A percentile compares a stretch with the other conserved stretches of the same genome.
Evolutionary conservation across 164 flowering plant species (phyloP).

Genomic region (Aristolochia contorta): DNA sequence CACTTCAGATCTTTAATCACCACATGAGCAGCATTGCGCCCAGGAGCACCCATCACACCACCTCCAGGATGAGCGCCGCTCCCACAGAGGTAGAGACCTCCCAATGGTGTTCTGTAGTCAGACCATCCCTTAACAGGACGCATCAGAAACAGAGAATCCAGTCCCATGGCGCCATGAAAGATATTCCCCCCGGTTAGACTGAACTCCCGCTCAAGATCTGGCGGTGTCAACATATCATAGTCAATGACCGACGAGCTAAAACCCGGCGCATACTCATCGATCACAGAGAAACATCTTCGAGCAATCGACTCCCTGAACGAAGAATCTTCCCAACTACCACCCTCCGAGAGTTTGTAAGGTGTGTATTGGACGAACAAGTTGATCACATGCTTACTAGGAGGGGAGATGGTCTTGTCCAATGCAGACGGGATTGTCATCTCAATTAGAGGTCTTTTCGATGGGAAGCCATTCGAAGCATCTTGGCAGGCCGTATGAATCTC

Average conservation of each 20-base stretch:
- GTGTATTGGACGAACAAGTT: constrained; percentile 90
- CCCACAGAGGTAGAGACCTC: constrained; percentile 81
- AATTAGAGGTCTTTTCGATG: constrained; percentile 78
- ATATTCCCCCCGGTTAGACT: constrained; percentile 97
- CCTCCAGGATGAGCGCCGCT: constrained; percentile 97
- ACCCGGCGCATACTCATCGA: constrained; percentile 92
- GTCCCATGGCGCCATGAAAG: constrained; percentile 97
- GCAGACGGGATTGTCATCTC: constrained; percentile 98
- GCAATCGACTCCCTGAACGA: constrained; percentile 82
- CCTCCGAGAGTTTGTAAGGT: constrained; percentile 73
- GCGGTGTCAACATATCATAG: constrained; percentile 94
- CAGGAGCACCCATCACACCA: constrained; percentile 97
- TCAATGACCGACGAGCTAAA: constrained; percentile 80
- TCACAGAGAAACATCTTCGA: constrained; percentile 66
- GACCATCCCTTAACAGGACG: constrained; percentile 99
- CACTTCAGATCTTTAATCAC: constrained; percentile 59
- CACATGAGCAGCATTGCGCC: constrained; percentile 80
- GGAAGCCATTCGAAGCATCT: constrained; percentile 76
- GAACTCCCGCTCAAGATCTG: constrained; percentile 85
- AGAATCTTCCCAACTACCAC: constrained; percentile 89
- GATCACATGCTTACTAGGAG: constrained; percentile 89
- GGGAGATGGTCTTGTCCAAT: constrained; percentile 87
- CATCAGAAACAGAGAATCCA: constrained; percentile 91
- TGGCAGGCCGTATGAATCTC: constrained; percentile 71
- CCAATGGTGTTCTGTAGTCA: constrained; percentile 64